Evolutionary conservation across 2,329 filamentous ascomycete species (phyloP).

Genomic region (Penicillium oxalicum): DNA sequence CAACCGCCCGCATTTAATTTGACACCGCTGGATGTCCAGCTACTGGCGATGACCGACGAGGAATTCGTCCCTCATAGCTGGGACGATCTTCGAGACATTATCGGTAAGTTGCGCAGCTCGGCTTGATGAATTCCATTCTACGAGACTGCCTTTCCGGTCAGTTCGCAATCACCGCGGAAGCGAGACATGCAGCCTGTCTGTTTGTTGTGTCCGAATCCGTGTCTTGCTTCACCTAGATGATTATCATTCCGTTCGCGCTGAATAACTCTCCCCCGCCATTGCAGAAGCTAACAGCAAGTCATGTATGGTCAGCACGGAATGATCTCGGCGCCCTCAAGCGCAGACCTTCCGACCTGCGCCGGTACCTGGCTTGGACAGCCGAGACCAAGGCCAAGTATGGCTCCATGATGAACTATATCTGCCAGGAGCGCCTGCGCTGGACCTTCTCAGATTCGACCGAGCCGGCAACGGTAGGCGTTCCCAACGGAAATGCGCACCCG

Average conservation of each 20-base stretch:
- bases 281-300: too few species aligned
- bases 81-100: conserved; percentile 48
- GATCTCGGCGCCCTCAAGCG: conserved; percentile 53
- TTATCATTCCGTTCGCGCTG: not conserved
- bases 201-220: not conserved
- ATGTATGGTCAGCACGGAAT: conserved; percentile 37
- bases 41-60: conserved; percentile 48
- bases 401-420: conserved; percentile 52
- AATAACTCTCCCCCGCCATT: not conserved
- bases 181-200: too few species aligned
- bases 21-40: conserved; percentile 44
- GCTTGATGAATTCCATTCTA: not conserved
- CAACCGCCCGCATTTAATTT: conserved; percentile 36
- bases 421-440: conserved; percentile 52
- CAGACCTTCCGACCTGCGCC: conserved; percentile 52
- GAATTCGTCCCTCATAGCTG: conserved; percentile 49
- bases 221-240: conserved; percentile 1
- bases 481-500: conserved; percentile 13
- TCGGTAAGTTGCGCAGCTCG: conserved; percentile 36
- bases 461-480: not conserved
- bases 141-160: too few species aligned
- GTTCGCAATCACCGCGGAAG: too few species aligned
- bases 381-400: conserved; percentile 52
- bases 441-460: conserved; percentile 14
- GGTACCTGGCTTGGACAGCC: conserved; percentile 55